Conservation (phyloP, 805 yeast genomes). For the Geotrichum ghanense region DNA sequence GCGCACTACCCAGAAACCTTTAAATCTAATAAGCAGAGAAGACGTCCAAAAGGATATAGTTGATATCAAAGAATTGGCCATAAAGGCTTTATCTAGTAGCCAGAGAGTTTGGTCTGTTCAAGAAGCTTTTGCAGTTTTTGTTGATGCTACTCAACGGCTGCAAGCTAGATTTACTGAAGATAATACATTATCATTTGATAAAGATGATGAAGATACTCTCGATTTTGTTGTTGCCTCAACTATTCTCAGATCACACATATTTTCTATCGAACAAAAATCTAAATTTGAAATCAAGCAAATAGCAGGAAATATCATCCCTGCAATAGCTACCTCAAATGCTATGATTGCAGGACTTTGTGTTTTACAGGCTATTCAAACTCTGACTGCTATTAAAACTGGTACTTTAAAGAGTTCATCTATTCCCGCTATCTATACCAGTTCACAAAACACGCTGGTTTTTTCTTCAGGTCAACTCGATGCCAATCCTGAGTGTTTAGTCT, state of each 20-base stretch:
- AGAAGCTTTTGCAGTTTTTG: constrained; percentile 54
- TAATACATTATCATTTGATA: constrained; percentile 49
- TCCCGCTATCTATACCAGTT: not conserved
- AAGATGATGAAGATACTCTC: constrained; percentile 88
- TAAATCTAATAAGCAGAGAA: constrained; percentile 44
- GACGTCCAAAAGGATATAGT: constrained; percentile 7
- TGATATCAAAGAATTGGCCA: constrained; percentile 12
- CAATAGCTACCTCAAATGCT: constrained; percentile 96
- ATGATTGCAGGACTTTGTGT: constrained; percentile 85
- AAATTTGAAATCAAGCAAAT: constrained; percentile 82
- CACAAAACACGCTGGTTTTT: constrained; percentile 33
- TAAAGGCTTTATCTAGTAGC: constrained; percentile 26
- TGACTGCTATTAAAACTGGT: constrained; percentile 23
- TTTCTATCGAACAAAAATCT: constrained; percentile 57
- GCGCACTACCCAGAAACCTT: constrained; percentile 65
- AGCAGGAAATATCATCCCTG: constrained; percentile 97
- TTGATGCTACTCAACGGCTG: constrained; percentile 36
- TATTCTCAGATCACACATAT: constrained; percentile 60
- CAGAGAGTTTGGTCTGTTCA: constrained; percentile 45
- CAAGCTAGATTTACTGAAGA: constrained; percentile 37
- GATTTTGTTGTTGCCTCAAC: constrained; percentile 82
- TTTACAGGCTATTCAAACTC: constrained; percentile 48
- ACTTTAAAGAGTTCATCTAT: not conserved
- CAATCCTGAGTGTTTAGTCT: constrained; percentile 56
- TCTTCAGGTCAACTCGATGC: constrained; percentile 46